Base-by-base conservation (phyloP, 106 monocot genomes). In the Allium fistulosum region DNA sequence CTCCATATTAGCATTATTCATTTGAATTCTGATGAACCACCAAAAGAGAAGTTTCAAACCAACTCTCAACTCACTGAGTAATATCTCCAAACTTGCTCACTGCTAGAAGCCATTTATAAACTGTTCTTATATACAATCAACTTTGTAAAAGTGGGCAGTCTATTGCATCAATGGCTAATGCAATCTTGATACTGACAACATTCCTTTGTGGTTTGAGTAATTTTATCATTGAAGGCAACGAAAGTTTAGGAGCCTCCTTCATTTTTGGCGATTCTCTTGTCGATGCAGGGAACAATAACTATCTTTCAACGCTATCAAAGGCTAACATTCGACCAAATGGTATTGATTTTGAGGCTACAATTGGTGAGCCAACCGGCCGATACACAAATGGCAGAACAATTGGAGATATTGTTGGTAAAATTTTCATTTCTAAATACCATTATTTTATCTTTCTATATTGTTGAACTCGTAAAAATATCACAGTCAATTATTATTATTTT, bases 221-320 rank as follows among this genome's bases (percentile, higher is more conserved):
- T 7, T 65, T 11, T 65, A 9, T 2, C 10, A 11, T 12, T 16
- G 12, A 13, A 10, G 65, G 49, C 9, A 50, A 66, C 3, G 66
- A 66, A 11, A 26, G 49, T 4, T 46, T 58, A 59, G 65, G 58
- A 6, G 88, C 83, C 5, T 82, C 85, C 13, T 90, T 82, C 69
- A 71, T 94, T 46, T 94, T 94, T 26, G 84, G 90, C 0, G 94
- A 90, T 68, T 94, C 94, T 2, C 90, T 87, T 5, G 94, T 94
- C 13, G 94, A 94, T 55, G 73, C 84, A n/a, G 94, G 94, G 16
- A 94, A 90, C 76, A 94, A 94, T 52, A 94, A 94, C 76, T 87
- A 72, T 82, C 57, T 94, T 17, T 10, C 61, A 5, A 71, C 94
- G 8, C 63, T 90, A 57, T 90, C 94, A 2, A 84, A 76, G 77